Base-by-base conservation (phyloP, 2,329 filamentous ascomycete species). In the Pseudogymnoascus sp. region DNA sequence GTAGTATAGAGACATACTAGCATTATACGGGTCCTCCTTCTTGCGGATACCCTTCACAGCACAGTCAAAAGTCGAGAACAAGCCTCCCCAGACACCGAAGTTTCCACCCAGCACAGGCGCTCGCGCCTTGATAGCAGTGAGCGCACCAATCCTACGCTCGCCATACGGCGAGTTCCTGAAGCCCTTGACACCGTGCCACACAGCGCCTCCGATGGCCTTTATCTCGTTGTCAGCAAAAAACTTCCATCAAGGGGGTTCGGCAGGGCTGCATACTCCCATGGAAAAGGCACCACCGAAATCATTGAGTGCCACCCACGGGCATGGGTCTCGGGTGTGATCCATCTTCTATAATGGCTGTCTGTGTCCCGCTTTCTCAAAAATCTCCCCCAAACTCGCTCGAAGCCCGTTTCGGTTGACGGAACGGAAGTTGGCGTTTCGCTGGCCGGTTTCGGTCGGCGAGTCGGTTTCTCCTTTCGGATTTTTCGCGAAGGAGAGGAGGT, bases 1-100 rank as follows among this genome's bases (percentile, higher is more conserved):
- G 2, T 15, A 31, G 63, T 35, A 62, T 42, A 33, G 4, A 40
- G 35, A 79, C 80, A 59, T 78, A 82, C 79, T 97, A 72, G 93
- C 92, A 79, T 97, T 97, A 81, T 92, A 97, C 13, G 95, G 92
- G 76, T 97, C 95, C 77, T 99, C 95, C 87, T 97, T 97, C 83
- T 95, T 91, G 68, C 92, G 82, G 64, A 93, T 80, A 64, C 93
- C 93, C 83, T 97, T 99, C 67, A 97, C 90, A 21, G 93, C 90
- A 80, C 95, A 99, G 79, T 99, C 95, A 74, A 93, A 97, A 66
- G 91, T 96, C 71, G 87, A 91, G 82, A 97, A 97, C 64, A 97
- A 81, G 69, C 95, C 95, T 74, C 95, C 93, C 93, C 95, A 97
- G 64, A 96, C 91, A 72, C 93, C 93, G 72, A 97, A 99, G 82